Conservation (phyloP, 2,329 filamentous ascomycete species). For the Leptosphaerulina australis region DNA sequence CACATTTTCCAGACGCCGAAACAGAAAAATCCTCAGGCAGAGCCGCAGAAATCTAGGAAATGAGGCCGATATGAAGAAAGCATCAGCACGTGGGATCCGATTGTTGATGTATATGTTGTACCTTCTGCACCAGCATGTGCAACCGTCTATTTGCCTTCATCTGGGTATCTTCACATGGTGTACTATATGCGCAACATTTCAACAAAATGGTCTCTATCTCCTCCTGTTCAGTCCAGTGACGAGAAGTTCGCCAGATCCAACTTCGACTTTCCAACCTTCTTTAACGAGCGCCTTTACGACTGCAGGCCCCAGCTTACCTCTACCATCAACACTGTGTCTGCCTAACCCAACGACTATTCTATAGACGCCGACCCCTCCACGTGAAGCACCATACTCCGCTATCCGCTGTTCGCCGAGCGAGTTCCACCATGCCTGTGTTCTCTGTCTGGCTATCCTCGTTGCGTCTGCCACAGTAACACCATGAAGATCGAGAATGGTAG, state of each 20-base stretch:
- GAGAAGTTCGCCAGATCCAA: slow-evolving; percentile 71
- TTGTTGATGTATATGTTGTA: background rate
- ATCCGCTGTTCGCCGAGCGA: slow-evolving; percentile 68
- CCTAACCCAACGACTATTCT: slow-evolving; percentile 83
- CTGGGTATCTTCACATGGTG: slow-evolving; percentile 5
- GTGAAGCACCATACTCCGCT: slow-evolving; percentile 50
- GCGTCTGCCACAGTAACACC: slow-evolving; percentile 82
- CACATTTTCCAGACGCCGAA: too few relatives aligned
- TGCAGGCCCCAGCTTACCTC: slow-evolving; percentile 75
- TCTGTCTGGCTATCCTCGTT: slow-evolving; percentile 73
- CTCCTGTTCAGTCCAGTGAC: slow-evolving; percentile 64
- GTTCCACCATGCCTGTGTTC: slow-evolving; percentile 77
- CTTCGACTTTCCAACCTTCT: slow-evolving; percentile 83
- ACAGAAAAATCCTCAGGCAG: slow-evolving; percentile 8
- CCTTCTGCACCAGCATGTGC: background rate
- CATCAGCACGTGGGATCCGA: background rate
- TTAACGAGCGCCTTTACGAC: slow-evolving; percentile 76
- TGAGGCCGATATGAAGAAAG: background rate
- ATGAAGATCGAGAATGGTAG: slow-evolving; percentile 75
- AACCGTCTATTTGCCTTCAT: background rate
- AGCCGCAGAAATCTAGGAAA: background rate
- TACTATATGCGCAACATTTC: background rate
- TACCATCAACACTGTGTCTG: slow-evolving; percentile 76
- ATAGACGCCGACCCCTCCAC: slow-evolving; percentile 60
- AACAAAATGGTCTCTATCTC: slow-evolving; percentile 7